Evolutionary conservation across 305 asterid genomes (phyloP), one percentile per base, ranked within the genome.

Genomic region (Solanum hybrid): DNA sequence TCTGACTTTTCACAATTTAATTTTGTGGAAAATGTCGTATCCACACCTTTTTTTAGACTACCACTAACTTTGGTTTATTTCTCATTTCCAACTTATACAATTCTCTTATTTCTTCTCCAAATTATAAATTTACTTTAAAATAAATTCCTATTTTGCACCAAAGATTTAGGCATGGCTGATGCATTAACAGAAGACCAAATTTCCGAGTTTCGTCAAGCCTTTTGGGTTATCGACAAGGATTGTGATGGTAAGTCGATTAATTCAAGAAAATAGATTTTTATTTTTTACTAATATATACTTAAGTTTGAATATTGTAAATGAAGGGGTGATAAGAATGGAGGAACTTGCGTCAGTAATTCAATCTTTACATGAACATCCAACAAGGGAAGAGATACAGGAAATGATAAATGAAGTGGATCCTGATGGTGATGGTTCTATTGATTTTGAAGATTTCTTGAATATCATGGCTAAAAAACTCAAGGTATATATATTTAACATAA

Each of bases 341-440:
- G 99, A 96, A 85, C 87, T 96, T 78, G 95, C 95, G 12, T 90
- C 93, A 10, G 97, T 93, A 75, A 91, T 96, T 22, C 94, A 92
- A 14, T 93, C 97, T 6, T 89, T 95, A 85, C 93, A 93, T 34
- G 97, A 92, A 45, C 94, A 92, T 84, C 98, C 99, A 12, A 93
- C 98, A 0, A 93, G 87, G 69, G 98, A 94, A 90, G 98, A 95
- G 79, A 90, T 96, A 72, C 95, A 89, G 77, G 95, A 94, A 87
- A 96, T 96, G 98, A 89, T 96, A 86, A 93, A 91, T 2, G 96
- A 95, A 69, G 95, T 94, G 27, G 98, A 94, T 78, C 89, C 89
- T 31, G 95, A 95, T 75, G 97, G 96, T 37, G 93, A 94, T 78
- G 98, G 98, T 9, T 89, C 94, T 2, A 87, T 94, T 0, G 94